Evolutionary conservation across 192 early-diverging fungal species (phyloP), one percentile per base, ranked within the genome.

Genomic region (Pilaira anomala): DNA sequence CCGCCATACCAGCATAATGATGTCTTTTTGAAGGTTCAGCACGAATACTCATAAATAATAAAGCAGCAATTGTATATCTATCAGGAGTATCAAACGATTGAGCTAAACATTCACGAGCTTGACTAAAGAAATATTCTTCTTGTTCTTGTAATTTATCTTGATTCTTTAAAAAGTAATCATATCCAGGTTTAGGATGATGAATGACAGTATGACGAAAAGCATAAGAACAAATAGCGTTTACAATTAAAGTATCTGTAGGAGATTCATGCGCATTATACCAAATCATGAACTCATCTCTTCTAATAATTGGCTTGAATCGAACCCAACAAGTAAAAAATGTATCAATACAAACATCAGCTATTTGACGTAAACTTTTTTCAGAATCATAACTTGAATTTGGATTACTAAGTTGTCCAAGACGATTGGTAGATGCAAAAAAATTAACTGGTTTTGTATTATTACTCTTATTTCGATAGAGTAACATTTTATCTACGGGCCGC

Each of bases 301-400:
- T 58, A 12, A 74, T 52, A 21, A 74, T 57, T 2, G 62, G 63
- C 2, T 53, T 50, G 36, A 69, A 69, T 9, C 67, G 61, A 36
- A 65, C 59, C 73, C 73, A 74, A 29, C 73, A 74, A n/a, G 56
- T 45, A 48, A 74, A 65, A 62, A 60, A 69, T 22, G 67, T 63
- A 12, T 74, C 45, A 12, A 74, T 48, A 42, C 73, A 74, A 9
- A 56, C 62, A 42, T 74, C 73, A 4, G 59, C 56, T 21, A 74
- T 64, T 25, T 60, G 48, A 28, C 45, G 25, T 24, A 68, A 28
- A 9, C 54, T 45, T 6, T 53, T 56, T 40, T 57, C 44, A n/a
- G 40, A 24, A 39, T 63, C 41, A 19, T 33, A 30, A 42, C 33
- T 51, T 19, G 68, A 51, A 40, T 46, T 62, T 3, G 54, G 54